Conservation (phyloP, 192 early-diverging fungal genomes). For the Allomyces javanicus region DNA sequence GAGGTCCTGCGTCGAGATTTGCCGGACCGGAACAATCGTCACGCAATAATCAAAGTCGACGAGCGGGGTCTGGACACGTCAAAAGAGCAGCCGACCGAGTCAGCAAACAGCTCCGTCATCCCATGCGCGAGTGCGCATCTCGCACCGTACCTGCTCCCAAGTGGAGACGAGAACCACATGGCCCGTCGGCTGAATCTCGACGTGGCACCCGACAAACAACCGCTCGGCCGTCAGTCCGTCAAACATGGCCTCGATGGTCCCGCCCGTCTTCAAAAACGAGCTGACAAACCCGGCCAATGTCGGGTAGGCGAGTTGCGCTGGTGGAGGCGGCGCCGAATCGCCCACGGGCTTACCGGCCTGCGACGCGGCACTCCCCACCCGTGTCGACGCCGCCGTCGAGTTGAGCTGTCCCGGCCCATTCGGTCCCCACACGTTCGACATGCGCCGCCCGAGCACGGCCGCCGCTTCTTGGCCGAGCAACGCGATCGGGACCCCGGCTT, state of each 20-base stretch:
- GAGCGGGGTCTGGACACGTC: not conserved
- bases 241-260: not conserved
- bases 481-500: no score
- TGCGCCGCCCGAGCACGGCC: no score
- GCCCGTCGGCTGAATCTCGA: not conserved
- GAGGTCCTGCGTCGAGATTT: not conserved
- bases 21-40: not conserved
- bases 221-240: not conserved
- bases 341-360: no score
- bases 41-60: not conserved
- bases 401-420: no score
- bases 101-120: no score
- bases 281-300: not conserved
- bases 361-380: no score
- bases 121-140: no score
- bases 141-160: not conserved
- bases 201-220: not conserved
- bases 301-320: not conserved
- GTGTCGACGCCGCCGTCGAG: no score
- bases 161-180: not conserved
- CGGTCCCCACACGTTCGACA: no score
- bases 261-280: not conserved
- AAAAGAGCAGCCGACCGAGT: no score
- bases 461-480: no score
- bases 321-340: no score